Conservation (phyloP, 495 filamentous ascomycete genomes). For the Neurospora sp. region DNA sequence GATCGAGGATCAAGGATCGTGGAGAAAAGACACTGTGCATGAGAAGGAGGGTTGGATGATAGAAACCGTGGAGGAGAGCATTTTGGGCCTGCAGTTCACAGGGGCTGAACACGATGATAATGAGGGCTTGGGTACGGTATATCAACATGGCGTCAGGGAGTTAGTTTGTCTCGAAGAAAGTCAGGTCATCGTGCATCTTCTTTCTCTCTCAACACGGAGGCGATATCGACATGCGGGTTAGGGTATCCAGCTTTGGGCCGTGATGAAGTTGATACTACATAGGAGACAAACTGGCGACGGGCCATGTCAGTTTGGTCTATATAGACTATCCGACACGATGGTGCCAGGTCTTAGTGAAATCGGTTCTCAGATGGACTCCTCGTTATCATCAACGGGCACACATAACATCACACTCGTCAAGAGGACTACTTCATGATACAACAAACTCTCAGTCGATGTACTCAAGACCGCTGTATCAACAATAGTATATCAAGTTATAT, state of each 20-base stretch:
- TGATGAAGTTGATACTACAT: not conserved
- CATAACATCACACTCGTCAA: not conserved
- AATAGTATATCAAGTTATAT: not conserved
- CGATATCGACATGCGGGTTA: not conserved
- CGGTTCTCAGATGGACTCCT: not conserved
- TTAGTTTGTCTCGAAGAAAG: not conserved
- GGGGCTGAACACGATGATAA: no score
- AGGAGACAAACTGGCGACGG: not conserved
- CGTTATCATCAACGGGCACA: not conserved
- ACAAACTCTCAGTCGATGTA: not conserved
- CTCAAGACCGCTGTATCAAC: not conserved
- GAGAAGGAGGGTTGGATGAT: no score
- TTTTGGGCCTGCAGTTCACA: no score
- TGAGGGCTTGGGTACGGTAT: not conserved
- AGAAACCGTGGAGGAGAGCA: no score
- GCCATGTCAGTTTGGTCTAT: not conserved
- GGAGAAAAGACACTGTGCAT: no score
- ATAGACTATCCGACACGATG: not conserved
- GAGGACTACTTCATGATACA: not conserved
- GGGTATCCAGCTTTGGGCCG: not conserved
- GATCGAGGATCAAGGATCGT: no score
- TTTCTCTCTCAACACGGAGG: not conserved
- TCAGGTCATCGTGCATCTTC: not conserved
- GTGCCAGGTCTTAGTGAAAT: not conserved
- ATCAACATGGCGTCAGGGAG: not conserved